Percentiles rank a stretch among this genome's conserved stretches.
Evolutionary conservation across 805 yeast genomes (phyloP).

Genomic region (Starmerella asiatica): DNA sequence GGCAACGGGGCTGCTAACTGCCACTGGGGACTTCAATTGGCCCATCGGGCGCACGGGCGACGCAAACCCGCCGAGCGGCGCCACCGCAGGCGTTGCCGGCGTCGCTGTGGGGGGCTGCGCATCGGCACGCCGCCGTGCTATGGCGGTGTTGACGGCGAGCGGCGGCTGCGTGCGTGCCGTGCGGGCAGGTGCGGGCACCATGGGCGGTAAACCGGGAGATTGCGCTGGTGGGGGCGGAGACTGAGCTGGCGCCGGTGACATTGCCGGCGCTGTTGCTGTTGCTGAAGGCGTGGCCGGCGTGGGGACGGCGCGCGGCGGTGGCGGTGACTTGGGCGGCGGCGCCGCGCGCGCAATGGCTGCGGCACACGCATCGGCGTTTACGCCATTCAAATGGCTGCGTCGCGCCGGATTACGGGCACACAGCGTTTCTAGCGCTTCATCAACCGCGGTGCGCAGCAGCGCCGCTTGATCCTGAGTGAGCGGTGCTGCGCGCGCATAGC

Average conservation of each 20-base stretch:
- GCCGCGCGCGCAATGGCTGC: too few relatives aligned
- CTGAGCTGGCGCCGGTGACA: neutral
- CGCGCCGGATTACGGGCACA: constrained; percentile 8
- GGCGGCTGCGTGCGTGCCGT: neutral
- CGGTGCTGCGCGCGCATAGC: constrained; percentile 14
- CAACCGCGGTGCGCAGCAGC: constrained; percentile 9
- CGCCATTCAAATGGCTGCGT: neutral
- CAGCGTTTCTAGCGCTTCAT: constrained; percentile 4
- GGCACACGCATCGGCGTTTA: neutral
- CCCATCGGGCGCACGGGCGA: neutral
- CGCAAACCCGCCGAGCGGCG: neutral
- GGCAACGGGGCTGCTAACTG: neutral
- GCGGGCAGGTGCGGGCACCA: neutral
- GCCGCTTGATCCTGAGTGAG: neutral
- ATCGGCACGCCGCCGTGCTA: too few relatives aligned
- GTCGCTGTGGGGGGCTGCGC: too few relatives aligned
- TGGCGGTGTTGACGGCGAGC: neutral
- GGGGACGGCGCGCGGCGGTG: too few relatives aligned
- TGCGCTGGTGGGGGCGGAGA: neutral
- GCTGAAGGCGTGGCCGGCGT: too few relatives aligned
- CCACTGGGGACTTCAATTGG: neutral
- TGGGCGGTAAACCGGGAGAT: neutral
- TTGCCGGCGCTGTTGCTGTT: too few relatives aligned
- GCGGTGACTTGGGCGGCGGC: too few relatives aligned
- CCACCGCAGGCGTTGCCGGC: neutral